Evolutionary conservation across 1,139 yeast species (phyloP), one percentile per base, ranked within the genome.

Genomic region (Lodderomyces jiufengensis): DNA sequence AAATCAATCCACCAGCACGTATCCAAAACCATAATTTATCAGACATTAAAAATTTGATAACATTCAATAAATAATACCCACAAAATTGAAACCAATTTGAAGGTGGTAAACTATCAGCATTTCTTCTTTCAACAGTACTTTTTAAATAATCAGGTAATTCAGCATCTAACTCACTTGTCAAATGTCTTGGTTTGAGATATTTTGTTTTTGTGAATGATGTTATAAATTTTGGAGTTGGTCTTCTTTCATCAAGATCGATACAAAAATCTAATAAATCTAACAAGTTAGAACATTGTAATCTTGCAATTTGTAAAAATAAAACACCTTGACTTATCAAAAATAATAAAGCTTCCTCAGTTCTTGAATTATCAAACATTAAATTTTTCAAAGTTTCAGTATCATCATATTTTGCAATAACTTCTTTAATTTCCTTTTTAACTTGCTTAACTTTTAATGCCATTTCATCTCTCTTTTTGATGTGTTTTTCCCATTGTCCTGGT

Each of bases 61-160:
- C 9, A 18, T 41, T 44, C 5, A 48, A 34, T 4, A 54, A 16
- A 18, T 47, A 41, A 9, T 39, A 37, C 3, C 64, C 65, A 12
- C 51, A 5, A 7, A 43, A 24, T 36, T 61, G 65, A 21, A 50
- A 43, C 1, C 39, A 10, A 21, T 46, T 53, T 1, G 54, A 41
- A 4, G 68, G 66, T 4, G 61, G 52, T 15, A 51, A 41, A 5
- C 63, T 49, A 43, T 63, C 69, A 1, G 71, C 67, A 38, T 65
- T 51, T 26, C 65, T 43, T 23, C 29, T 31, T 29, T 43, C 45
- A 9, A 48, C 47, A 29, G 45, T 48, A 29, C 41, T 38, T 8
- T 41, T 44, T 32, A 52, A 45, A 34, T 49, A 41, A 11, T 41
- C 43, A 4, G 42, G 45, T 24, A 43, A 29, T 12, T 35, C 41